These are phyloP conservation scores for Colletotrichum sp. DNA, from an alignment of 2,329 filamentous ascomycete genomes.

Conservation along the genomic window DNA sequence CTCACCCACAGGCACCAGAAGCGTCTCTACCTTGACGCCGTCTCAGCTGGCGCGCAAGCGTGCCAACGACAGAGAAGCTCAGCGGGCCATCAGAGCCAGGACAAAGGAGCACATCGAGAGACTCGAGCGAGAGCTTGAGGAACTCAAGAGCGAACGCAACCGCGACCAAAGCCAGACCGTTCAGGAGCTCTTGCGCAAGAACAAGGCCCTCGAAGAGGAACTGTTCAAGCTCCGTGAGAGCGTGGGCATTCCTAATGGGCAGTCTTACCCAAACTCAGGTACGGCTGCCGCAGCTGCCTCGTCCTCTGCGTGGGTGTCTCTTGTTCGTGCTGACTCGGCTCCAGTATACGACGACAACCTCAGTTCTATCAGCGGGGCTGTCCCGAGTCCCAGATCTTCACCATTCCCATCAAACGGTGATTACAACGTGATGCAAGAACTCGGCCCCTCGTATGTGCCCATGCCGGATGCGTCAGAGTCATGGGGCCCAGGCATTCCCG, in stretches of 20 bases:
- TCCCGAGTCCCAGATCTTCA: conserved; percentile 50
- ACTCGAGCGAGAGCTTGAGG: conserved; percentile 76
- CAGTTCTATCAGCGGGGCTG: conserved; percentile 40
- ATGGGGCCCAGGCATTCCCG: conserved; percentile 50
- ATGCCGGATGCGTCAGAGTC: conserved; percentile 49
- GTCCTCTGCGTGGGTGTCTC: conserved; percentile 18
- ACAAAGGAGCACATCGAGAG: conserved; percentile 86
- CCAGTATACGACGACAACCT: conserved; percentile 48
- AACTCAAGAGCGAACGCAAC: conserved; percentile 62
- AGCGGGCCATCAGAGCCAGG: conserved; percentile 84
- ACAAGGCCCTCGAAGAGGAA: conserved; percentile 60
- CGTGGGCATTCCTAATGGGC: conserved; percentile 46
- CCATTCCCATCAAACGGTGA: conserved; percentile 48
- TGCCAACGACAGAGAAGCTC: conserved; percentile 89
- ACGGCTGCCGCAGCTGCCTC: conserved; percentile 28
- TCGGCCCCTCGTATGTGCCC: conserved; percentile 42
- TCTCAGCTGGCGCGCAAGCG: conserved; percentile 90
- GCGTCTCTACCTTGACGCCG: conserved; percentile 85
- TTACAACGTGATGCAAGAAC: conserved; percentile 48
- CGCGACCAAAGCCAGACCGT: conserved; percentile 57
- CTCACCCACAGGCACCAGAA: conserved; percentile 61
- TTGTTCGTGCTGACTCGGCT: conserved; percentile 21
- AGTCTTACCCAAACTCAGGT: conserved; percentile 48
- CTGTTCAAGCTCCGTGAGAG: conserved; percentile 49
- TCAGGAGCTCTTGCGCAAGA: conserved; percentile 56